A percentile compares a stretch with the other conserved stretches of the same genome.
These are phyloP conservation scores for Rhytidiadelphus loreus DNA, from an alignment of 225 moss, liverwort and hornwort species.

Conservation along the genomic window DNA sequence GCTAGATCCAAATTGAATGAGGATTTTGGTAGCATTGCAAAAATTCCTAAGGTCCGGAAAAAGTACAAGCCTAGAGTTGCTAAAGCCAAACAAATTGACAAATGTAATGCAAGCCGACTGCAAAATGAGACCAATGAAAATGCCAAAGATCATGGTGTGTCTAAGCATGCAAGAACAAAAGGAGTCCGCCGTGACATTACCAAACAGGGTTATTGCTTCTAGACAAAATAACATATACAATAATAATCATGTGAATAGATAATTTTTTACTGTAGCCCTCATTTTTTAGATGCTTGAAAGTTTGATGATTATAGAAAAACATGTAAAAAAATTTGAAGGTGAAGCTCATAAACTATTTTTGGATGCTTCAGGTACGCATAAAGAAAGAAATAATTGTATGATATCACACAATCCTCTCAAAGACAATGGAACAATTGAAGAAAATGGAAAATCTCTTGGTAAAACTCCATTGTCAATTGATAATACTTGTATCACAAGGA, in stretches of 20 bases:
- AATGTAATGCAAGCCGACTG: background rate
- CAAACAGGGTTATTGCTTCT: background rate
- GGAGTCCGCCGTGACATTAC: background rate
- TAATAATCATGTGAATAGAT: background rate
- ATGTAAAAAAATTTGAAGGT: background rate
- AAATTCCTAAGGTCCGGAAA: background rate
- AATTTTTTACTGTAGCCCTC: background rate
- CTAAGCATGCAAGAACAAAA: background rate
- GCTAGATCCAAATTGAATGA: background rate
- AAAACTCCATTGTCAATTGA: background rate
- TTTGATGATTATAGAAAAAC: background rate
- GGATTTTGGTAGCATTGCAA: background rate
- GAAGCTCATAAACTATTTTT: background rate
- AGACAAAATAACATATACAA: background rate
- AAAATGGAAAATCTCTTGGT: background rate
- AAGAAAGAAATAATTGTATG: background rate
- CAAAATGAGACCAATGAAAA: background rate
- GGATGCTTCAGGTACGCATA: background rate
- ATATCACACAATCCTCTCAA: background rate
- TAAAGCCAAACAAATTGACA: conserved; percentile 10
- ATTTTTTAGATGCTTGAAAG: background rate
- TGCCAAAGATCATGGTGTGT: background rate
- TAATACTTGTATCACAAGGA: background rate
- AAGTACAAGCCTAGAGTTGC: conserved; percentile 36
- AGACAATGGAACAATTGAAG: background rate